Conservation (phyloP, 352 stramenopile genomes). For the Pythium diclinum region DNA sequence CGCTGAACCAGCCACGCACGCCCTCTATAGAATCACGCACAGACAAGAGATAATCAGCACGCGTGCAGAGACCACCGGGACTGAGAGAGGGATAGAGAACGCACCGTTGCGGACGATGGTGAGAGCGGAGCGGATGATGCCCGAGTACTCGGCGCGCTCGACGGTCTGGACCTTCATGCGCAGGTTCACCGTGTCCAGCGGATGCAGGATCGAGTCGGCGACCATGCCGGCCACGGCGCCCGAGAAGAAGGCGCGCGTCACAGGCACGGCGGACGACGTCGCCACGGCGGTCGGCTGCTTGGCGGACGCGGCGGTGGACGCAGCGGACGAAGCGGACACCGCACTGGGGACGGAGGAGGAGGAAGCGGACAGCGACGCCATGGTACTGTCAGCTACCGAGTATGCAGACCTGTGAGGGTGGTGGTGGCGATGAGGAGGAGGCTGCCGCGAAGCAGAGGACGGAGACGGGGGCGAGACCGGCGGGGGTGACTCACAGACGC, state of each 20-base stretch:
- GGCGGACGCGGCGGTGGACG: not conserved
- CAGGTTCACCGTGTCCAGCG: conserved; percentile 80
- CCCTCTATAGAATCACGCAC: conserved; percentile 35
- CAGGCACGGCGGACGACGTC: conserved; percentile 35
- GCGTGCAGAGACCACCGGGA: not conserved
- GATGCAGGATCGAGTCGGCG: conserved; percentile 72
- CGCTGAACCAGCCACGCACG: conserved; percentile 67
- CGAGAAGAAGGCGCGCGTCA: conserved; percentile 59
- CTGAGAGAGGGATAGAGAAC: not conserved
- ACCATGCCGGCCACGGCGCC: conserved; percentile 70
- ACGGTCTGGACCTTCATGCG: conserved; percentile 78
- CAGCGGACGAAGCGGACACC: not conserved
- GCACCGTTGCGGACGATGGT: conserved; percentile 63
- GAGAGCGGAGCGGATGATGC: conserved; percentile 49
- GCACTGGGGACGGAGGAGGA: not conserved
- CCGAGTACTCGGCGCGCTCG: conserved; percentile 54
- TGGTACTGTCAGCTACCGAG: not conserved
- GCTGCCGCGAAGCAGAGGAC: not conserved
- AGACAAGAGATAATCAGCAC: conserved; percentile 2
- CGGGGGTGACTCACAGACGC: not conserved
- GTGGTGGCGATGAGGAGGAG: not conserved
- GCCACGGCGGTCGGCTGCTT: conserved; percentile 16
- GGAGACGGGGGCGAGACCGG: not conserved
- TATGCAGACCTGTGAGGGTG: not conserved
- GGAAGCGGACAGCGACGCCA: not conserved